phyloP scores from a whole-genome alignment of 228 moss, liverwort and hornwort genomes.

The Sphagnum fallax region DNA sequence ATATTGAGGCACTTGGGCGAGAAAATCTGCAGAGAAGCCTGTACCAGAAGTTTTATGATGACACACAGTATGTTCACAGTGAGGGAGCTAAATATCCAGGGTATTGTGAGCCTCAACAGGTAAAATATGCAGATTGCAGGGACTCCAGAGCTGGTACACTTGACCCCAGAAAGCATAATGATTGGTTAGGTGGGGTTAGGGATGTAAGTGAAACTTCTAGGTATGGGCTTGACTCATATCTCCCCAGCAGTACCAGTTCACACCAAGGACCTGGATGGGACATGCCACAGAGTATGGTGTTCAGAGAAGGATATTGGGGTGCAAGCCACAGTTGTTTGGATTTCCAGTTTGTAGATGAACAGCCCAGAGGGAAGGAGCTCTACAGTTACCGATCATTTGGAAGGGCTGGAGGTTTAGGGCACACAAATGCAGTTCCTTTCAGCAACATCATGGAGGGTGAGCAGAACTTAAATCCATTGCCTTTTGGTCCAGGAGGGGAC shows the following conservation, averaged over 20 bases:
- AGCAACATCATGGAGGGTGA: constrained; percentile 5
- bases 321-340: constrained; percentile 1
- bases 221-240: too few species aligned
- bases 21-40: too few species aligned
- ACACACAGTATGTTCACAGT: too few species aligned
- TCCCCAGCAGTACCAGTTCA: background rate
- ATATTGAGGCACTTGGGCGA: too few species aligned
- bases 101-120: too few species aligned
- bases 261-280: background rate
- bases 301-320: background rate
- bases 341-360: constrained; percentile 6
- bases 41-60: too few species aligned
- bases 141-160: too few species aligned
- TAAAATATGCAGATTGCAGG: too few species aligned
- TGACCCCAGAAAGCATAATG: too few species aligned
- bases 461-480: background rate
- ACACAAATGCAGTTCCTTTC: background rate
- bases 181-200: too few species aligned
- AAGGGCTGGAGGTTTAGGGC: background rate
- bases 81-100: too few species aligned
- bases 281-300: background rate
- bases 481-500: constrained; percentile 4
- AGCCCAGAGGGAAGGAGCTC: constrained; percentile 8
- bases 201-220: too few species aligned
- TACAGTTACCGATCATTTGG: constrained; percentile 1